phyloP scores from a whole-genome alignment of 2,329 filamentous ascomycete genomes.

The Hypoxylon sp. region DNA sequence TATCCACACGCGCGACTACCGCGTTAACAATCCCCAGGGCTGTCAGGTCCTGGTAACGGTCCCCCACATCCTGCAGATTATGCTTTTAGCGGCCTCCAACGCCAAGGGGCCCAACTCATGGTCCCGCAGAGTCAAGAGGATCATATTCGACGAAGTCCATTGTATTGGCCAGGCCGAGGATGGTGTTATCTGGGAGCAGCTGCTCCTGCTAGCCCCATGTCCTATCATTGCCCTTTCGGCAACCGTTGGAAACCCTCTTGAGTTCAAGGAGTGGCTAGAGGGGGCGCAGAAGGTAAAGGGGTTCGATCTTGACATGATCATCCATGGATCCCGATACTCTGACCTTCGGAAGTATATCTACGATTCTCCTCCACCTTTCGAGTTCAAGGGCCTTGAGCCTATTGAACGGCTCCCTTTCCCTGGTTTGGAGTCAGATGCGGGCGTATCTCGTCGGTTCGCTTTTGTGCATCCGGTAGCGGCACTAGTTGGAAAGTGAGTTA shows the following conservation, averaged over 20 bases:
- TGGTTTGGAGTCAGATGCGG: slow-evolving; percentile 61
- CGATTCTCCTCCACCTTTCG: slow-evolving; percentile 62
- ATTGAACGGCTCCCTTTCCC: slow-evolving; percentile 60
- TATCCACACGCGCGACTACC: slow-evolving; percentile 82
- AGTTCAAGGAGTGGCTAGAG: slow-evolving; percentile 78
- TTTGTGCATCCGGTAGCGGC: slow-evolving; percentile 78
- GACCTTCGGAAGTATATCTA: slow-evolving; percentile 84
- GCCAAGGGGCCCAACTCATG: slow-evolving; percentile 69
- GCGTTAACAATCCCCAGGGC: slow-evolving; percentile 79
- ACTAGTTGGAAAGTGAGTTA: slow-evolving; percentile 68
- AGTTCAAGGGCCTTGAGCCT: slow-evolving; percentile 67
- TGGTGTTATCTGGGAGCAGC: slow-evolving; percentile 83
- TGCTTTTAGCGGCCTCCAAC: slow-evolving; percentile 77
- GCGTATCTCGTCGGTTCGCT: slow-evolving; percentile 64
- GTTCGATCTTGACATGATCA: slow-evolving; percentile 75
- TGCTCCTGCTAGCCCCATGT: slow-evolving; percentile 80
- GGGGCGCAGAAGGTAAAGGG: slow-evolving; percentile 75
- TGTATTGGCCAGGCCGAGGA: slow-evolving; percentile 84
- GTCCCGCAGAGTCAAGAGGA: slow-evolving; percentile 77
- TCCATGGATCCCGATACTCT: slow-evolving; percentile 79
- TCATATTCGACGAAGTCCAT: slow-evolving; percentile 88
- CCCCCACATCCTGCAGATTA: slow-evolving; percentile 83
- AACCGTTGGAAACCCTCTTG: slow-evolving; percentile 81
- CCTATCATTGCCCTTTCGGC: slow-evolving; percentile 85
- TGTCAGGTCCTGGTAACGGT: slow-evolving; percentile 85